A percentile compares a stretch with the other conserved stretches of the same genome.
These are phyloP conservation scores for Candida dendrica DNA, from an alignment of 805 yeast genomes.

Conservation along the genomic window DNA sequence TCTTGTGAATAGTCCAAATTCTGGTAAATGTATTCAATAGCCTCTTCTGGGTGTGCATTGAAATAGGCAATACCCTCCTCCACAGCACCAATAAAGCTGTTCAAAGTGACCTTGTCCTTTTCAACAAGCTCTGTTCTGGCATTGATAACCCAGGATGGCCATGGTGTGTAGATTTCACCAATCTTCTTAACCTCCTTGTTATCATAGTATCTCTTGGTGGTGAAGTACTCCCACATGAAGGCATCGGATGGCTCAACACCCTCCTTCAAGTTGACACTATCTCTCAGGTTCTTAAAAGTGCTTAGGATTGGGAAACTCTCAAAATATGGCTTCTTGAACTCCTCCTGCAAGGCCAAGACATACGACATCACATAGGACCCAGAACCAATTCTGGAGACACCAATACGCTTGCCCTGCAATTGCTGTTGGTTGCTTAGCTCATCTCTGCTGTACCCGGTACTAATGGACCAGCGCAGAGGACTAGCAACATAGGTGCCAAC, in stretches of 20 bases:
- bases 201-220: constrained; percentile 81
- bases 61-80: constrained; percentile 67
- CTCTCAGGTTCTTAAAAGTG: constrained; percentile 70
- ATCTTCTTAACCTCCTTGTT: constrained; percentile 69
- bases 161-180: constrained; percentile 89
- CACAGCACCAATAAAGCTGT: constrained; percentile 43
- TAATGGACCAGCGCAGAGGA: constrained; percentile 86
- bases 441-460: constrained; percentile 59
- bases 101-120: constrained; percentile 21
- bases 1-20: constrained; percentile 69
- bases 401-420: constrained; percentile 57
- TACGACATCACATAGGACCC: constrained; percentile 90
- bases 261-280: constrained; percentile 58
- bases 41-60: constrained; percentile 51
- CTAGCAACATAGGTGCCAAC: constrained; percentile 80
- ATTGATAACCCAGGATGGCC: constrained; percentile 92
- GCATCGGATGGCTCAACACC: constrained; percentile 56
- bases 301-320: constrained; percentile 49
- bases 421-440: constrained; percentile 47
- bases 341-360: constrained; percentile 61
- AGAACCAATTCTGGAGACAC: constrained; percentile 82
- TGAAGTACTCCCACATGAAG: constrained; percentile 94
- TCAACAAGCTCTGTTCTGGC: constrained; percentile 35
- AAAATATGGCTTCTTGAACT: constrained; percentile 46
- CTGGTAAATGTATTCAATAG: constrained; percentile 53